Conservation (phyloP, 2,329 filamentous ascomycete species). For the Ascochyta pisi region DNA sequence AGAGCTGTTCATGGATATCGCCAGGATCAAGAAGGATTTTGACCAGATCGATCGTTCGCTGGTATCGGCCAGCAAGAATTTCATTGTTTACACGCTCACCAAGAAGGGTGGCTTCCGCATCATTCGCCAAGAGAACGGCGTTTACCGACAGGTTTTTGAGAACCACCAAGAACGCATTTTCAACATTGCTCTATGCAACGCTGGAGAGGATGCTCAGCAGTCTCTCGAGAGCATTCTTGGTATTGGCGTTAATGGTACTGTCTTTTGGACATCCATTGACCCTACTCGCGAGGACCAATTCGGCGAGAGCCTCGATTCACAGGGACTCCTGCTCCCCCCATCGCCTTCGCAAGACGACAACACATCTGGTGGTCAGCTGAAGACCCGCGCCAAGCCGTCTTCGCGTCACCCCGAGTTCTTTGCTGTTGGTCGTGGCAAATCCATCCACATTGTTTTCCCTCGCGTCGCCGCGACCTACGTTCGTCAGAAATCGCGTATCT, state of each 20-base stretch:
- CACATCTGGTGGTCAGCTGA: slow-evolving; percentile 87
- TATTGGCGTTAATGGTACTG: slow-evolving; percentile 90
- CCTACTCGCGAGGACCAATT: slow-evolving; percentile 59
- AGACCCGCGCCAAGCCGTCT: slow-evolving; percentile 92
- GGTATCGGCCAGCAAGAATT: slow-evolving; percentile 85
- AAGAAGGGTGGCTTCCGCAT: slow-evolving; percentile 92
- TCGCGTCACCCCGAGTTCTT: slow-evolving; percentile 92
- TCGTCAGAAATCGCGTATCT: slow-evolving; percentile 62
- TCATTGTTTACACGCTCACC: slow-evolving; percentile 92
- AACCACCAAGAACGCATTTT: slow-evolving; percentile 93
- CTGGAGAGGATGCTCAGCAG: slow-evolving; percentile 57
- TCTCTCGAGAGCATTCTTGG: slow-evolving; percentile 78
- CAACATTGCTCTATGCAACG: slow-evolving; percentile 83
- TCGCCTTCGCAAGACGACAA: slow-evolving; percentile 87
- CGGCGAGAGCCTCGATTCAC: slow-evolving; percentile 82
- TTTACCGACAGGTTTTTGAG: slow-evolving; percentile 89
- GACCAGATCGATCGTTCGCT: slow-evolving; percentile 96
- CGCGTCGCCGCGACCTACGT: slow-evolving; percentile 62
- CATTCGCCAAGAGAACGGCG: slow-evolving; percentile 92
- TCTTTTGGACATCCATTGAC: slow-evolving; percentile 86
- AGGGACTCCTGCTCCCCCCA: slow-evolving; percentile 88
- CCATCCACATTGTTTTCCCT: slow-evolving; percentile 84
- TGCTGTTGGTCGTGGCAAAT: slow-evolving; percentile 92
- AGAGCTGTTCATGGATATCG: slow-evolving; percentile 88
- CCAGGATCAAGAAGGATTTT: slow-evolving; percentile 94